A percentile compares a stretch with the other conserved stretches of the same genome.
phyloP scores from a whole-genome alignment of 2,329 filamentous ascomycete genomes.

The Neofusicoccum laricinum region DNA sequence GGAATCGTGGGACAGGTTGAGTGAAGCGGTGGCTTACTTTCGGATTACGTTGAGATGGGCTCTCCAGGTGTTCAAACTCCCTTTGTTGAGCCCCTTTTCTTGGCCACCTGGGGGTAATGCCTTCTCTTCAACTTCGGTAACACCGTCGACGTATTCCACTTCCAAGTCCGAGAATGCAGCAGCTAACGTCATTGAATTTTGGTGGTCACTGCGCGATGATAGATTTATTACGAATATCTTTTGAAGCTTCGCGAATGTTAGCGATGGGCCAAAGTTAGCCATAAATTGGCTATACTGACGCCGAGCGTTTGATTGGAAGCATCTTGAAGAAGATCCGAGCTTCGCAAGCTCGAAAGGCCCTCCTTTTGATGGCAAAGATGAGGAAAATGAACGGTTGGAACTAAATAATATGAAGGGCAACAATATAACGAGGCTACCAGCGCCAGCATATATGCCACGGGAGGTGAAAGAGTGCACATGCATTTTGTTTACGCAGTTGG shows the following conservation, averaged over 20 bases:
- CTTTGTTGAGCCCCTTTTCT: background rate
- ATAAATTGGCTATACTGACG: background rate
- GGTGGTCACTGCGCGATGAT: slow-evolving; percentile 49
- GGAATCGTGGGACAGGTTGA: background rate
- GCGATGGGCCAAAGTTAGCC: background rate
- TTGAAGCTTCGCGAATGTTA: slow-evolving; percentile 43
- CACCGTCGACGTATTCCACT: slow-evolving; percentile 48
- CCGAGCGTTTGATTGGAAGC: slow-evolving; percentile 13
- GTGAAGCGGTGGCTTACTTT: background rate
- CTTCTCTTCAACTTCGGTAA: slow-evolving; percentile 32
- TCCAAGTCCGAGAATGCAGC: slow-evolving; percentile 46
- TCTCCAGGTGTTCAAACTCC: slow-evolving; percentile 1
- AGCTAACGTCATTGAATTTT: slow-evolving; percentile 50
- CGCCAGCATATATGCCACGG: background rate
- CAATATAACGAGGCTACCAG: background rate
- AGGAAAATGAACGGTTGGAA: background rate
- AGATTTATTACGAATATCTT: slow-evolving; percentile 54
- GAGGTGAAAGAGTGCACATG: background rate
- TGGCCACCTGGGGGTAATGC: slow-evolving; percentile 36
- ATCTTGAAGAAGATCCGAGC: background rate
- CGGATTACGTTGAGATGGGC: slow-evolving; percentile 8
- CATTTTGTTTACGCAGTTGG: background rate
- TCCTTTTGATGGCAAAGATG: background rate
- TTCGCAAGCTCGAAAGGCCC: too few species aligned
- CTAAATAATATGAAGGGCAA: background rate